Evolutionary conservation across 2,329 filamentous ascomycete species (phyloP).

Genomic region (Sporothrix euskadiensis): DNA sequence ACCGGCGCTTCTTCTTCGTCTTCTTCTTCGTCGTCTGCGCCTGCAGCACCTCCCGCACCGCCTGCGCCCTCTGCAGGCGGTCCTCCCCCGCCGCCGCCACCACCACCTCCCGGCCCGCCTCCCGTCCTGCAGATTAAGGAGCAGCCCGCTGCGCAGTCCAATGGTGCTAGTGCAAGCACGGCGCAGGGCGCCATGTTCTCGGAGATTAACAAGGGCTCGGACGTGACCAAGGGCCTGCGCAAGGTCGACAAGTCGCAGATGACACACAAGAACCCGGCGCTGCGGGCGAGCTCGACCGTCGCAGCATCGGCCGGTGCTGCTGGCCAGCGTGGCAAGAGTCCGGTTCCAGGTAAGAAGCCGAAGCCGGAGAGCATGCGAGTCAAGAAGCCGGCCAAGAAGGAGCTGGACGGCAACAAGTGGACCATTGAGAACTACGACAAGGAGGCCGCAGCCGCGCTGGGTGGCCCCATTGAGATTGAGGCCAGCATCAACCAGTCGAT

Average conservation of each 20-base stretch:
- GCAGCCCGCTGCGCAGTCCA: conserved; percentile 47
- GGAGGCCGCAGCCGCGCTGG: conserved; percentile 47
- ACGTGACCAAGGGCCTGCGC: conserved; percentile 82
- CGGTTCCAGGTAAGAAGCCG: conserved; percentile 81
- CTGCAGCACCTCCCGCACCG: conserved; percentile 55
- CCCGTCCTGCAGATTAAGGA: conserved; percentile 63
- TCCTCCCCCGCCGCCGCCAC: conserved; percentile 65
- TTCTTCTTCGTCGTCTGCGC: conserved; percentile 48
- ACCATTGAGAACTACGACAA: conserved; percentile 92
- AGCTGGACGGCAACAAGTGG: conserved; percentile 90
- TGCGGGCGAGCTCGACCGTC: conserved; percentile 73
- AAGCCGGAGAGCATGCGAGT: conserved; percentile 83
- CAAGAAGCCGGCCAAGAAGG: conserved; percentile 78
- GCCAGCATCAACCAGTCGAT: conserved; percentile 84
- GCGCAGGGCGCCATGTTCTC: conserved; percentile 89
- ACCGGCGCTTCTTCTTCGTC: conserved; percentile 41
- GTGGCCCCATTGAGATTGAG: conserved; percentile 70
- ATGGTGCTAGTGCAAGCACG: conserved; percentile 46
- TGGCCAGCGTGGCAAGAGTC: conserved; percentile 71
- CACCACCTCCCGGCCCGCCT: conserved; percentile 69
- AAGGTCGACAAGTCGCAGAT: conserved; percentile 96
- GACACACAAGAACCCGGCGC: conserved; percentile 96
- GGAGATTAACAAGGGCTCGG: conserved; percentile 83
- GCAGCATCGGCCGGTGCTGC: conserved; percentile 43
- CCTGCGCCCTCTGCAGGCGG: conserved; percentile 52